A percentile compares a stretch with the other conserved stretches of the same genome.
Conservation (phyloP, 2,329 filamentous ascomycete species). For the Drechslera avenae region DNA sequence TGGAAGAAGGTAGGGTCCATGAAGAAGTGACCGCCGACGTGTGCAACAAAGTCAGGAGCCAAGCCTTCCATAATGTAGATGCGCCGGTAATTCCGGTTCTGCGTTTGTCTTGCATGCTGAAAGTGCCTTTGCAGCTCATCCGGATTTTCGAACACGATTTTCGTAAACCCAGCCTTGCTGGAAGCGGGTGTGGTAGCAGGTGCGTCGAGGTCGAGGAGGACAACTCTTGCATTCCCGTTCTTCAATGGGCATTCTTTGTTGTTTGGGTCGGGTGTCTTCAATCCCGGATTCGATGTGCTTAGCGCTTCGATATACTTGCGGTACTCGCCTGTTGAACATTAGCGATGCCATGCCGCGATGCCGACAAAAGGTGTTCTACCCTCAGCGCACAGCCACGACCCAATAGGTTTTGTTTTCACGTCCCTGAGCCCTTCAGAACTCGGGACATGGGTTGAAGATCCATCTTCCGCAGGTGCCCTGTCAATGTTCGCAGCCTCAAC, state of each 20-base stretch:
- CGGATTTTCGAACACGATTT: slow-evolving; percentile 19
- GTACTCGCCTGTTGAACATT: slow-evolving; percentile 30
- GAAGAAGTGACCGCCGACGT: slow-evolving; percentile 39
- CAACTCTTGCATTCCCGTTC: slow-evolving; percentile 30
- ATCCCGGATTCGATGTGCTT: slow-evolving; percentile 36
- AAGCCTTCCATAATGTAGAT: slow-evolving; percentile 45
- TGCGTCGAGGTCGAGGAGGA: slow-evolving; percentile 28
- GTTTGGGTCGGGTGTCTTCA: slow-evolving; percentile 39
- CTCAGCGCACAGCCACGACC: slow-evolving; percentile 37
- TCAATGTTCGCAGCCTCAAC: slow-evolving; percentile 1
- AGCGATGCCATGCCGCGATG: slow-evolving; percentile 3
- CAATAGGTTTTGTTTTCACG: slow-evolving; percentile 12
- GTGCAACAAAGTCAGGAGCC: slow-evolving; percentile 35
- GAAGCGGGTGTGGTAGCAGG: slow-evolving; percentile 4
- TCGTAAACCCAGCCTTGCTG: slow-evolving; percentile 18
- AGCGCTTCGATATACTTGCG: slow-evolving; percentile 36
- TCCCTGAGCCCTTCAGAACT: slow-evolving; percentile 2
- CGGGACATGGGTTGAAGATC: background rate
- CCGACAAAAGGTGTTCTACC: slow-evolving; percentile 16
- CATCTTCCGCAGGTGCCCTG: background rate
- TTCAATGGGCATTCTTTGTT: slow-evolving; percentile 27
- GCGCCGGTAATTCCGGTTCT: slow-evolving; percentile 21
- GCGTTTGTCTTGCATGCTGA: background rate
- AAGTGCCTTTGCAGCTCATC: slow-evolving; percentile 28
- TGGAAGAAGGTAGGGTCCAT: slow-evolving; percentile 44